A percentile compares a stretch with the other conserved stretches of the same genome.
Evolutionary conservation across 2,329 filamentous ascomycete genomes (phyloP).

Genomic region (Penicillium sclerotiorum): DNA sequence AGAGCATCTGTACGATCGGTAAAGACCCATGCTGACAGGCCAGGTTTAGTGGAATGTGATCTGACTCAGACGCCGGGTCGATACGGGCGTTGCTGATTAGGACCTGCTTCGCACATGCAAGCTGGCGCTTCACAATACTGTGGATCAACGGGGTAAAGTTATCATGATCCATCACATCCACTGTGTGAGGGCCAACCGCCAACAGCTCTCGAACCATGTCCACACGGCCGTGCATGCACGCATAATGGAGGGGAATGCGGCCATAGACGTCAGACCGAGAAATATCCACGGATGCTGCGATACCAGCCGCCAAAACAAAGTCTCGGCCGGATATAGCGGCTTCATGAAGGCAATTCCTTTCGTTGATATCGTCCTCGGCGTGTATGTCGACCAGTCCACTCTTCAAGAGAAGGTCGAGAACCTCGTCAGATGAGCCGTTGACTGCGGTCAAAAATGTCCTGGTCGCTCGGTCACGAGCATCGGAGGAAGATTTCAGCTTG

Average conservation of each 20-base stretch:
- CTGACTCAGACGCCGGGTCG: constrained; percentile 80
- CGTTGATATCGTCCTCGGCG: constrained; percentile 96
- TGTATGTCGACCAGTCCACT: constrained; percentile 86
- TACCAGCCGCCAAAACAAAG: constrained; percentile 73
- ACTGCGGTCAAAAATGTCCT: constrained; percentile 88
- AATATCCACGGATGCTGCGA: constrained; percentile 75
- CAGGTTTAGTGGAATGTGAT: constrained; percentile 91
- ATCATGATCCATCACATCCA: constrained; percentile 90
- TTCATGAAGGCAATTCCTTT: constrained; percentile 93
- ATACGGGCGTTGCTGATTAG: constrained; percentile 79
- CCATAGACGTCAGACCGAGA: constrained; percentile 90
- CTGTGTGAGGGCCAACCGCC: constrained; percentile 69
- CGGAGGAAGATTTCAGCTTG: constrained; percentile 65
- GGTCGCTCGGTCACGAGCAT: constrained; percentile 76
- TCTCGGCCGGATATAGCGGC: constrained; percentile 90
- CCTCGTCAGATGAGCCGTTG: constrained; percentile 76
- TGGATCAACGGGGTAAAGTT: constrained; percentile 97
- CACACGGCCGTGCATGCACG: constrained; percentile 88
- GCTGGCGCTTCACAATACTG: constrained; percentile 84
- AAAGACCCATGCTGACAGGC: constrained; percentile 92
- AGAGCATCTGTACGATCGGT: constrained; percentile 78
- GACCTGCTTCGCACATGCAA: constrained; percentile 77
- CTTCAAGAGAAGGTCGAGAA: constrained; percentile 74
- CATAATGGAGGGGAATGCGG: constrained; percentile 89
- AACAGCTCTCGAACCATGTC: constrained; percentile 79